A percentile compares a stretch with the other conserved stretches of the same genome.
Conservation (phyloP, 1,284 basidiomycete species). For the Papiliotrema fonsecae region DNA sequence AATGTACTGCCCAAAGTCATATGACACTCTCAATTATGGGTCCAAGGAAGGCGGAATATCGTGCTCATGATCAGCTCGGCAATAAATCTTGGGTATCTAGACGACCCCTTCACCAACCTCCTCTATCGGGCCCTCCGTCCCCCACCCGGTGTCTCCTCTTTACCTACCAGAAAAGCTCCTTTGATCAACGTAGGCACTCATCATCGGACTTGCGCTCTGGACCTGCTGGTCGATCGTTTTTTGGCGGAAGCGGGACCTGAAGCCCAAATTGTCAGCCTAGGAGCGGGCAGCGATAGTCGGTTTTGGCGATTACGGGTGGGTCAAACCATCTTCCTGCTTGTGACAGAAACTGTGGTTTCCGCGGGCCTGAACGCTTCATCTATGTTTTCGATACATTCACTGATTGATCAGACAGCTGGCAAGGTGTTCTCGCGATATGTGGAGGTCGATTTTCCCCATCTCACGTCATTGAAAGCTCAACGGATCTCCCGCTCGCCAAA, state of each 20-base stretch:
- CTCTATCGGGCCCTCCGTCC: conserved; percentile 54
- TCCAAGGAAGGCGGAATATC: background rate
- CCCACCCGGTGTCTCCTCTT: background rate
- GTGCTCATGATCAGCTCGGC: conserved; percentile 52
- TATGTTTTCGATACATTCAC: too few species aligned
- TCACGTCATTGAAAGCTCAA: conserved; percentile 77
- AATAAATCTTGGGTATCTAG: conserved; percentile 66
- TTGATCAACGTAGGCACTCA: conserved; percentile 95
- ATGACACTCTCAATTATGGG: background rate
- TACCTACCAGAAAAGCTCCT: conserved; percentile 54
- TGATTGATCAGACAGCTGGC: too few species aligned
- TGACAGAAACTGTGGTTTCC: background rate
- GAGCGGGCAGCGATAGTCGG: conserved; percentile 87
- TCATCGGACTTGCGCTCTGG: conserved; percentile 74
- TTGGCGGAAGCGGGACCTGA: conserved; percentile 49
- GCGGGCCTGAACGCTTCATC: background rate
- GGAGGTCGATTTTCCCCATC: conserved; percentile 85
- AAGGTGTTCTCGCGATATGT: conserved; percentile 68
- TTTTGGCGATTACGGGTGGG: conserved; percentile 84
- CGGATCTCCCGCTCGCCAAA: conserved; percentile 66
- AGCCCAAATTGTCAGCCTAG: conserved; percentile 77
- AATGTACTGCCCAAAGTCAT: too few species aligned
- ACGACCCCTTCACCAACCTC: conserved; percentile 63
- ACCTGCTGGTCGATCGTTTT: conserved; percentile 71
- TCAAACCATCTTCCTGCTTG: too few species aligned